These are phyloP conservation scores for Acanthamoeba royreba DNA, from an alignment of 208 protist species.

Conservation along the genomic window DNA sequence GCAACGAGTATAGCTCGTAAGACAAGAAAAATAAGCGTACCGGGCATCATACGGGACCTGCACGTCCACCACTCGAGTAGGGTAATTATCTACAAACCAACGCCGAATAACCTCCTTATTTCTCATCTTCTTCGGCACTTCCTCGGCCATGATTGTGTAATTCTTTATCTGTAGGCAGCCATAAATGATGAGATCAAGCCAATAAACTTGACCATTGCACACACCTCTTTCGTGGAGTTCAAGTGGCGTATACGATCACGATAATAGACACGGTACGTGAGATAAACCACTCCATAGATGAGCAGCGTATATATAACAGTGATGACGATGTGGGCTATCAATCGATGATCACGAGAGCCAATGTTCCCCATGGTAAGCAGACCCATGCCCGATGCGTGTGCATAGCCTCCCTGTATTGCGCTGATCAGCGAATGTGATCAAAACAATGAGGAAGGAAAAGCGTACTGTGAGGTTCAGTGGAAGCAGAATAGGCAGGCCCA, in stretches of 20 bases:
- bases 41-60: background rate
- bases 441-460: background rate
- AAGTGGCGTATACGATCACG: background rate
- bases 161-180: background rate
- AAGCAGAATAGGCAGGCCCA: background rate
- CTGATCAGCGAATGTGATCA: background rate
- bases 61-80: background rate
- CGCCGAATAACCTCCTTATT: background rate
- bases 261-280: background rate
- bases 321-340: background rate
- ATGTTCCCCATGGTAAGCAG: conserved; percentile 26
- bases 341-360: background rate
- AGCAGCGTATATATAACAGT: background rate
- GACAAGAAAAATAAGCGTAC: background rate
- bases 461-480: background rate
- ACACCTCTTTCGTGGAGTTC: conserved; percentile 11
- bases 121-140: background rate
- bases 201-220: background rate
- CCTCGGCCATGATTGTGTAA: background rate
- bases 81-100: conserved; percentile 13
- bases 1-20: no score
- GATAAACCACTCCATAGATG: background rate
- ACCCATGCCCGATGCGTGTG: background rate
- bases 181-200: background rate
- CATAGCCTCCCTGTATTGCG: background rate